A percentile compares a stretch with the other conserved stretches of the same genome.
phyloP scores from a whole-genome alignment of 345 rosid species.

The Dimocarpus longan region DNA sequence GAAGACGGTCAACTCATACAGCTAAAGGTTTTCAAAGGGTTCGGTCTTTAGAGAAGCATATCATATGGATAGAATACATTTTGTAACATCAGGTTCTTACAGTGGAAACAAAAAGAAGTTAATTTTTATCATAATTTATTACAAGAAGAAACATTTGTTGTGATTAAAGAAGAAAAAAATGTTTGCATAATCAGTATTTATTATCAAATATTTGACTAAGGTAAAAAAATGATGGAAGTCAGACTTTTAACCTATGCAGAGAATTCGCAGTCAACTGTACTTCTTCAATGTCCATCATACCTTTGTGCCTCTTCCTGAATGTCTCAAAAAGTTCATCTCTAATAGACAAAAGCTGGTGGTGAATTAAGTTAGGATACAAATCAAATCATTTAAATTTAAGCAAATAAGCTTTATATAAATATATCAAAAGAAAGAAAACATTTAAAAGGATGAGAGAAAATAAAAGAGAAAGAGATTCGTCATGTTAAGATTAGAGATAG shows the following conservation, averaged over 20 bases:
- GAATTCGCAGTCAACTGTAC: constrained; percentile 83
- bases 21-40: background rate
- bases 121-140: background rate
- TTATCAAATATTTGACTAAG: background rate
- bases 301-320: constrained; percentile 91
- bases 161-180: background rate
- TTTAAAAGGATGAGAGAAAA: background rate
- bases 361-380: constrained; percentile 23
- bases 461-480: background rate
- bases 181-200: background rate
- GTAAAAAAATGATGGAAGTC: background rate
- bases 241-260: constrained; percentile 63
- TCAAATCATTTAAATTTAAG: constrained; percentile 8
- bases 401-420: background rate
- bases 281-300: constrained; percentile 88
- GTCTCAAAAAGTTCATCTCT: constrained; percentile 96
- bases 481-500: background rate
- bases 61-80: background rate
- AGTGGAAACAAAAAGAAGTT: background rate
- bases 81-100: background rate
- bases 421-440: background rate
- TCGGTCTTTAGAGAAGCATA: background rate
- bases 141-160: background rate
- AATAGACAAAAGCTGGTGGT: constrained; percentile 72
- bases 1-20: background rate